These are phyloP conservation scores for Carex sylvatica DNA, from an alignment of 202 grass and related monocot species.

Conservation along the genomic window DNA sequence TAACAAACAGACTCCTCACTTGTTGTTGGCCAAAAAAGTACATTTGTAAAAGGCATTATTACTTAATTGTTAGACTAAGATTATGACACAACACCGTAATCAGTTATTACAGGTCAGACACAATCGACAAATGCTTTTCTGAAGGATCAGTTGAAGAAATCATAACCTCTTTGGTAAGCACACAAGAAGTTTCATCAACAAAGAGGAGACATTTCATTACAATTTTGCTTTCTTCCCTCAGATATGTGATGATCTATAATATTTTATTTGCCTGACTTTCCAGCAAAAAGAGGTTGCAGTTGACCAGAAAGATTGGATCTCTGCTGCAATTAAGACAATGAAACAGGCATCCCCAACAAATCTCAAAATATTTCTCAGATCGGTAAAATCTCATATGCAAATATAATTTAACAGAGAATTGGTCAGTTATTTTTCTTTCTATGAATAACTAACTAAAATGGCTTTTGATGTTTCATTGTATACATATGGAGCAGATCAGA, in stretches of 20 bases:
- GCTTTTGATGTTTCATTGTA: background rate
- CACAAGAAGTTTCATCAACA: background rate
- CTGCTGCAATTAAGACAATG: constrained; percentile 54
- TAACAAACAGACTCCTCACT: background rate
- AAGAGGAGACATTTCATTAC: background rate
- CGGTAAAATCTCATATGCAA: constrained; percentile 43
- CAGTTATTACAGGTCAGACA: constrained; percentile 43
- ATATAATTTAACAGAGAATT: background rate
- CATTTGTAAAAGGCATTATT: constrained; percentile 32
- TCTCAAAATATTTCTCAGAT: constrained; percentile 84
- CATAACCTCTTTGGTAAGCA: constrained; percentile 70
- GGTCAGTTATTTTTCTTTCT: background rate
- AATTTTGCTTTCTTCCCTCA: background rate
- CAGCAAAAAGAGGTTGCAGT: constrained; percentile 59
- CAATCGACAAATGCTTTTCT: constrained; percentile 90
- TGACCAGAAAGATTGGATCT: constrained; percentile 45
- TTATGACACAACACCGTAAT: constrained; percentile 4
- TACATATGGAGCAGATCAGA: constrained; percentile 18
- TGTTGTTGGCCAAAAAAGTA: constrained; percentile 25
- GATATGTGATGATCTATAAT: background rate
- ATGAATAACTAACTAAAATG: too few relatives aligned
- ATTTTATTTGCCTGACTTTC: background rate
- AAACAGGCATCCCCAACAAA: constrained; percentile 77
- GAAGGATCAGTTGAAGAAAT: constrained; percentile 87
- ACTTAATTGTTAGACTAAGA: background rate